Evolutionary conservation across 2,329 filamentous ascomycete species (phyloP).

Genomic region (Diaporthe humulicola): DNA sequence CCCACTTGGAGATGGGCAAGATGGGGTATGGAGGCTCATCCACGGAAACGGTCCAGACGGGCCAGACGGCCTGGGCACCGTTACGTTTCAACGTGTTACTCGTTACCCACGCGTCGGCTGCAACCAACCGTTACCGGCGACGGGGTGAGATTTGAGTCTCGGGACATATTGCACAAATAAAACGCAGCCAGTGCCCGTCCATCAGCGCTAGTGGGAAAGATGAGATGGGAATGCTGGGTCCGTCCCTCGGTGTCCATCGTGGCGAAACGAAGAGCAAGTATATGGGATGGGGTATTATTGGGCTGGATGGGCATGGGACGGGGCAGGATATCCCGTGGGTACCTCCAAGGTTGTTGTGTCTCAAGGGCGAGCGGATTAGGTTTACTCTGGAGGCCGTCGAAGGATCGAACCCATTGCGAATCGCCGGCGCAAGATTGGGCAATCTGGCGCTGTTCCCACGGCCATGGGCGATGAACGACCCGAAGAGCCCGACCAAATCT

Average conservation of each 20-base stretch:
- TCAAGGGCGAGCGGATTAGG: background rate
- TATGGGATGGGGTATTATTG: conserved; percentile 12
- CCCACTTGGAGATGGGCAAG: conserved; percentile 25
- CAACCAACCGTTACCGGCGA: conserved; percentile 27
- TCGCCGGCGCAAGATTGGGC: conserved; percentile 19
- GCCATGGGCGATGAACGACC: background rate
- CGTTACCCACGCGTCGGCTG: conserved; percentile 27
- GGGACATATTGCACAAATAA: conserved; percentile 14
- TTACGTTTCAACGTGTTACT: conserved; percentile 15
- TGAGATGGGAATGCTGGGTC: background rate
- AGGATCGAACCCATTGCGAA: conserved; percentile 24
- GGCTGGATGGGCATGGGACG: background rate
- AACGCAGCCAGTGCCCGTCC: background rate
- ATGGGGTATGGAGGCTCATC: conserved; percentile 21
- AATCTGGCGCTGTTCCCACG: conserved; percentile 30
- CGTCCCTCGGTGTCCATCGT: background rate
- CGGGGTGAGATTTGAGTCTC: background rate
- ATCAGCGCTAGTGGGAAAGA: background rate
- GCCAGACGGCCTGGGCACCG: conserved; percentile 13
- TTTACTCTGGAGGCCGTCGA: conserved; percentile 20
- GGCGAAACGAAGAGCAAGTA: conserved; percentile 1
- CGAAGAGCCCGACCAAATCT: conserved; percentile 10
- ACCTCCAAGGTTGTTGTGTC: background rate
- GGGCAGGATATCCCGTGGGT: conserved; percentile 1
- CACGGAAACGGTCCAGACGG: conserved; percentile 15